Evolutionary conservation across 2,329 filamentous ascomycete species (phyloP), one percentile per base, ranked within the genome.

Genomic region (Tolypocladium nubicola): DNA sequence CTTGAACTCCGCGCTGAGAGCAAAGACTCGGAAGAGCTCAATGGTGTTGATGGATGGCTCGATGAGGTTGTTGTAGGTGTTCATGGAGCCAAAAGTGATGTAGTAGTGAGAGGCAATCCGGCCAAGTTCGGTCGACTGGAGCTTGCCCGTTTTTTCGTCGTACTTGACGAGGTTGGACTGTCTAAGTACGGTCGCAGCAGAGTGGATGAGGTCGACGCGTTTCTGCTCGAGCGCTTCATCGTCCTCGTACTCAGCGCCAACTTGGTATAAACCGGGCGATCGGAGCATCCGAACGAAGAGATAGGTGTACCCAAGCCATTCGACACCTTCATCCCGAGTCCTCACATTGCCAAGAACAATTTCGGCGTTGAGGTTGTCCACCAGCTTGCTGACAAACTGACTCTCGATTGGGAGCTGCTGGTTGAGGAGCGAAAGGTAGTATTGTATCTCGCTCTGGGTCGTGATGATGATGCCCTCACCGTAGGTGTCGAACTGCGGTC

Each of bases 391-490:
- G 56, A 96, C 86, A 68, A 99, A 85, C 70, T 99, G 95, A 76
- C 90, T 96, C 72, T 99, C 94, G 59, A 99, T 99, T 0, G 94
- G 95, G 45, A 99, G 76, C 73, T 99, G 95, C 73, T 97, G 93
- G 67, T 99, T 99, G 67, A 99, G 82, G 40, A 99, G 79, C 0
- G 93, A 97, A 23, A 99, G 83, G 67, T 99, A 99, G 73, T 99
- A 99, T 66, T 96, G 91, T 68, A 99, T 90, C 74, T 99, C 95
- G 54, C 81, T 82, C 68, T 97, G 93, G 0, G 91, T 94, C 0
- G 94, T 99, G 65, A 99, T 97, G 69, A 99, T 97, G 67, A 99
- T 97, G 70, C 94, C 94, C 72, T 99, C 94, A 69, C 94, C 94
- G 67, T 96, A 99, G 0, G 91, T 97, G 70, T 99, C 94, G 69